These are phyloP conservation scores for Tremella yokohamensis DNA, from an alignment of 768 basidiomycete species.

Conservation along the genomic window DNA sequence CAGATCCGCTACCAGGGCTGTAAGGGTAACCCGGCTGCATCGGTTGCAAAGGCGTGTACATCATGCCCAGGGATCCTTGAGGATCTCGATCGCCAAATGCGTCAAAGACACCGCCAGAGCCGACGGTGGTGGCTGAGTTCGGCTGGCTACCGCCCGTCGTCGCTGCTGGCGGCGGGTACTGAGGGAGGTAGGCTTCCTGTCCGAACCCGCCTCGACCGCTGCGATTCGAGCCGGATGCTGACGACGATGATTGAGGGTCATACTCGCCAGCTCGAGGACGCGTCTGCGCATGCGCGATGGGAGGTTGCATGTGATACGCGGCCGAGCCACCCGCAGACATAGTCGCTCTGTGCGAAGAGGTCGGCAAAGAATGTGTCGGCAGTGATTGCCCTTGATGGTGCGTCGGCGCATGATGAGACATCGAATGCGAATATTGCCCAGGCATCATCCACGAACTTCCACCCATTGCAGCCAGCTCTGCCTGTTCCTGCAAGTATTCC, in stretches of 20 bases:
- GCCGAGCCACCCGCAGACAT: slow-evolving; percentile 9
- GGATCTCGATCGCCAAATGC: slow-evolving; percentile 29
- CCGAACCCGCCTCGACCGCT: too few relatives aligned
- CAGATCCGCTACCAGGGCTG: slow-evolving; percentile 4
- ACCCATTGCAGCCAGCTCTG: slow-evolving; percentile 54
- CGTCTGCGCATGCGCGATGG: slow-evolving; percentile 26
- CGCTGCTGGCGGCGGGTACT: slow-evolving; percentile 41
- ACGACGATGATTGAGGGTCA: slow-evolving; percentile 18
- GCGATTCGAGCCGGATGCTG: background rate
- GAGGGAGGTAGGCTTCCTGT: slow-evolving; percentile 21
- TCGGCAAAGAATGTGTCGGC: background rate
- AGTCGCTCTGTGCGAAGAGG: slow-evolving; percentile 16
- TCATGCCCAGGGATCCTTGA: slow-evolving; percentile 26
- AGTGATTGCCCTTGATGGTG: slow-evolving; percentile 6
- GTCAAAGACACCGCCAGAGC: slow-evolving; percentile 33
- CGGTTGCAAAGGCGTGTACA: slow-evolving; percentile 44
- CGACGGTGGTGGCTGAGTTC: slow-evolving; percentile 28
- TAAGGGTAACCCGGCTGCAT: slow-evolving; percentile 6
- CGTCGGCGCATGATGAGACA: background rate
- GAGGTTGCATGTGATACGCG: slow-evolving; percentile 42
- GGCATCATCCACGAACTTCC: slow-evolving; percentile 38
- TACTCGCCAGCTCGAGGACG: slow-evolving; percentile 21
- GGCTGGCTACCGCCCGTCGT: slow-evolving; percentile 12
- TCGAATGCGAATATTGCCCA: slow-evolving; percentile 21
- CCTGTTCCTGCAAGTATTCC: slow-evolving; percentile 89